phyloP scores from a whole-genome alignment of 208 protist species.

The Crithidia mellificae region DNA sequence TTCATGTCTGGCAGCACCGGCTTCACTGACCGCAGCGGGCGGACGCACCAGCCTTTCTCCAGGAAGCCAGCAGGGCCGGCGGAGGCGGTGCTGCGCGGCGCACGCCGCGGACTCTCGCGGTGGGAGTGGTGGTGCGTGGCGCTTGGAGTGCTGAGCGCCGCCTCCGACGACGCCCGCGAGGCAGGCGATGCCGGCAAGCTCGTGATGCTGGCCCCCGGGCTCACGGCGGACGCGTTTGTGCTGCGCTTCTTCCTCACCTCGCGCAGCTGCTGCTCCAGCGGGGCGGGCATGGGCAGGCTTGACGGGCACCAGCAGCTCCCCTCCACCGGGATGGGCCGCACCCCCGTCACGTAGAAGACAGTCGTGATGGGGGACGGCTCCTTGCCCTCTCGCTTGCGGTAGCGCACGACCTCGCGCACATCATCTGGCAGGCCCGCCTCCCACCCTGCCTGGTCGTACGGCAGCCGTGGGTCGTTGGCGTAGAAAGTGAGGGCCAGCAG shows the following conservation, averaged over 20 bases:
- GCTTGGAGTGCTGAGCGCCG: conserved; percentile 1
- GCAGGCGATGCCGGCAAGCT: conserved; percentile 10
- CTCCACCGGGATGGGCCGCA: conserved; percentile 50
- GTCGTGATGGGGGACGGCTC: conserved; percentile 25
- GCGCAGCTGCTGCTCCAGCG: conserved; percentile 49
- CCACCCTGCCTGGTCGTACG: conserved; percentile 49
- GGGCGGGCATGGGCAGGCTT: conserved; percentile 44
- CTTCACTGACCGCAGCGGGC: conserved; percentile 33
- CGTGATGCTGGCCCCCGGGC: not conserved
- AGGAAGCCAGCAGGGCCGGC: conserved; percentile 2
- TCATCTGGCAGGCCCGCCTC: conserved; percentile 26
- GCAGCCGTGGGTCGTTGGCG: conserved; percentile 45
- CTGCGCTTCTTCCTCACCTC: conserved; percentile 26
- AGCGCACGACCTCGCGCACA: conserved; percentile 35
- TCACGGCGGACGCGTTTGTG: not conserved
- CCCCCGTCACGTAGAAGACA: conserved; percentile 36
- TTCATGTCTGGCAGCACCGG: conserved; percentile 35
- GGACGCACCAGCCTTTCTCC: conserved; percentile 59
- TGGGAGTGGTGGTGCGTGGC: conserved; percentile 19
- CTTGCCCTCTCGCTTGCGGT: conserved; percentile 15
- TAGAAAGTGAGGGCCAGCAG: conserved; percentile 72
- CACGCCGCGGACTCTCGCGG: conserved; percentile 17
- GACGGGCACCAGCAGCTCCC: conserved; percentile 57
- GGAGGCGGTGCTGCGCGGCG: not conserved
- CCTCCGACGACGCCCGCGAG: conserved; percentile 13